A percentile compares a stretch with the other conserved stretches of the same genome.
Evolutionary conservation across 2,329 filamentous ascomycete species (phyloP).

Genomic region (Fusarium ambrosium): DNA sequence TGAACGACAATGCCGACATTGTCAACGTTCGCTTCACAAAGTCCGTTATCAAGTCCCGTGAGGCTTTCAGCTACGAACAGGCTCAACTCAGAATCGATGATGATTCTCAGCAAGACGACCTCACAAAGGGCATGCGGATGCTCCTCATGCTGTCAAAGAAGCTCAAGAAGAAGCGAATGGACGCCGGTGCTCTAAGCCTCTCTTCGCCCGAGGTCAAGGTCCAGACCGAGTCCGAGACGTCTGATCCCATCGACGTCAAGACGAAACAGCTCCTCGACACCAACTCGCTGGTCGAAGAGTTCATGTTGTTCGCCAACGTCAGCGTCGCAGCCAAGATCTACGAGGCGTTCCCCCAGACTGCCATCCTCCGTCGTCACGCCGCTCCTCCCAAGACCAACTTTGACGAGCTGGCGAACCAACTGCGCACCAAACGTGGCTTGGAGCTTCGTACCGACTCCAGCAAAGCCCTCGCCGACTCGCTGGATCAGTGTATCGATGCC

Average conservation of each 20-base stretch:
- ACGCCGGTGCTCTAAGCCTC: slow-evolving; percentile 92
- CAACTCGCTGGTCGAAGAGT: slow-evolving; percentile 97
- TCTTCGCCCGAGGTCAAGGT: slow-evolving; percentile 99
- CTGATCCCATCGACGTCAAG: slow-evolving; percentile 95
- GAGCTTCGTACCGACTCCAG: slow-evolving; percentile 88
- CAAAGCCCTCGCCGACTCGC: slow-evolving; percentile 91
- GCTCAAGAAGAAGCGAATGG: slow-evolving; percentile 94
- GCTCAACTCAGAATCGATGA: slow-evolving; percentile 96
- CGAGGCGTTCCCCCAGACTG: slow-evolving; percentile 93
- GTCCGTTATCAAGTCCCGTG: slow-evolving; percentile 95
- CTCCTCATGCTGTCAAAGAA: slow-evolving; percentile 92
- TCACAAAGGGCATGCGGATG: slow-evolving; percentile 90
- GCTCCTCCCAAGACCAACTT: slow-evolving; percentile 97
- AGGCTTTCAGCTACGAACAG: slow-evolving; percentile 98
- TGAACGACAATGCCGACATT: slow-evolving; percentile 87
- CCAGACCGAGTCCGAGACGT: slow-evolving; percentile 94
- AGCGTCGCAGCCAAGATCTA: slow-evolving; percentile 93
- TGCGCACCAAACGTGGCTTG: slow-evolving; percentile 86
- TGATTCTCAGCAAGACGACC: slow-evolving; percentile 84
- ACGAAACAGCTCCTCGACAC: slow-evolving; percentile 95
- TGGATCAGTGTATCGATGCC: slow-evolving; percentile 86
- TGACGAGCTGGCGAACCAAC: slow-evolving; percentile 90
- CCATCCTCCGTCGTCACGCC: slow-evolving; percentile 90
- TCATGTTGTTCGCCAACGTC: slow-evolving; percentile 99
- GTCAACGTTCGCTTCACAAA: slow-evolving; percentile 92